Evolutionary conservation across 2,329 filamentous ascomycete genomes (phyloP).

Genomic region (Dendryphion nanum): DNA sequence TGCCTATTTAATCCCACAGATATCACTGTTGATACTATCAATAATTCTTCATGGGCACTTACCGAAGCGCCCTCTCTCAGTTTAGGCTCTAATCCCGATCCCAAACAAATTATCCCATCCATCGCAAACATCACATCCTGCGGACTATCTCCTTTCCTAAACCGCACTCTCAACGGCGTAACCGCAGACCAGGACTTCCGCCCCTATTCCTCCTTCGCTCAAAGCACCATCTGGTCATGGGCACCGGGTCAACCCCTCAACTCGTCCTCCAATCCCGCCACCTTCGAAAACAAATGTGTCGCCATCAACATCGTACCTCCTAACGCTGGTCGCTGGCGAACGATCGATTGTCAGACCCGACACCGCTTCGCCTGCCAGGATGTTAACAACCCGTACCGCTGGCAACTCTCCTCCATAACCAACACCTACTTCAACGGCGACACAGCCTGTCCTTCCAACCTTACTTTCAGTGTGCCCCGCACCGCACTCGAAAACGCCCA

Average conservation of each 20-base stretch:
- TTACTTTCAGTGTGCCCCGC: constrained; percentile 57
- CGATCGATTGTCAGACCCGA: constrained; percentile 53
- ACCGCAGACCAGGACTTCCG: constrained; percentile 50
- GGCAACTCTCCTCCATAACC: constrained; percentile 50
- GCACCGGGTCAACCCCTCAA: constrained; percentile 55
- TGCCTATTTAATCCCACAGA: constrained; percentile 54
- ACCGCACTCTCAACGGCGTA: constrained; percentile 51
- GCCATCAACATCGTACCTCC: constrained; percentile 46
- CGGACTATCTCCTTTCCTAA: constrained; percentile 61
- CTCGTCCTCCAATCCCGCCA: constrained; percentile 29
- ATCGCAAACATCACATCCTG: constrained; percentile 51
- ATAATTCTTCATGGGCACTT: constrained; percentile 49
- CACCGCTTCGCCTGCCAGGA: constrained; percentile 59
- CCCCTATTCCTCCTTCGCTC: constrained; percentile 53
- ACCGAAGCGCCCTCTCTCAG: constrained; percentile 16
- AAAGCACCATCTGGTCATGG: constrained; percentile 61
- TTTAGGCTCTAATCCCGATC: constrained; percentile 21
- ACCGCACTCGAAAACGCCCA: constrained; percentile 64
- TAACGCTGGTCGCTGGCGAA: constrained; percentile 56
- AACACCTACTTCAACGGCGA: constrained; percentile 46
- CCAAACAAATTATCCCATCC: constrained; percentile 19
- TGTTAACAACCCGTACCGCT: constrained; percentile 54
- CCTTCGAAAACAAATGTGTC: constrained; percentile 52
- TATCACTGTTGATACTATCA: constrained; percentile 42
- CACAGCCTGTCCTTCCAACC: constrained; percentile 48